Base-by-base conservation (phyloP, 441 rosid genomes). In the Kokia cookei region DNA sequence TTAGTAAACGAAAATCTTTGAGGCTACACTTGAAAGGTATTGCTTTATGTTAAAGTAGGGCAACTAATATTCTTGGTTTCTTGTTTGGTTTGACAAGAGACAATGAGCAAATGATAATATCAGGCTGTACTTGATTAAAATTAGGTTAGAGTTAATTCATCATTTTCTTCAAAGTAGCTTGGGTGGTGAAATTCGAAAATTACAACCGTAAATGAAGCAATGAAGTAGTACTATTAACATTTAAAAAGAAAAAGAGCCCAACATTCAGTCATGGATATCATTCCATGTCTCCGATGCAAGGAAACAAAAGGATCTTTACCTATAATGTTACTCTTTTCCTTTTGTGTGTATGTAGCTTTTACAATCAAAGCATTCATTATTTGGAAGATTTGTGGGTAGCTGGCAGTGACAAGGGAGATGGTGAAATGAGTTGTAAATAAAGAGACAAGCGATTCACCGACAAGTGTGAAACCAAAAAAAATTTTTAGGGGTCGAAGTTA, bases 81-180 rank as follows among this genome's bases (percentile, higher is more conserved):
- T 65, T 71, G 72, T 65, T 55, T 47, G 70, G 69, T 60, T 62
- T 65, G 73, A 79, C 76, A 79, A 54, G 66, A 73, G 76, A 48
- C 81, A 77, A 73, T 77, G 60, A 81, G 71, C 75, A 61, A 77
- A 70, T 51, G 74, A 75, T 79, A 72, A 42, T 66, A 51, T 48
- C 24, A 51, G 64, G 69, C 68, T 75, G 68, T 76, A 73, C 77
- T 73, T 76, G 67, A 43, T 45, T 63, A 51, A 27, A 58, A 11
- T 69, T 40, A n/a, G 40, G 66, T 63, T 40, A 19, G 22, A 19
- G 22, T 19, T 19, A 19, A 19, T 19, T 19, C 22, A 19, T 19
- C 22, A 19, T 19, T 19, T 19, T 19, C 22, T 19, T 19, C 22
- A 19, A 19, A 19, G 22, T 19, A 64, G 1, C 15, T 29, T 75